Percentiles rank a stretch among this genome's conserved stretches.
Evolutionary conservation across 139 green algal species (phyloP).

Genomic region (Eudorina sp.): DNA sequence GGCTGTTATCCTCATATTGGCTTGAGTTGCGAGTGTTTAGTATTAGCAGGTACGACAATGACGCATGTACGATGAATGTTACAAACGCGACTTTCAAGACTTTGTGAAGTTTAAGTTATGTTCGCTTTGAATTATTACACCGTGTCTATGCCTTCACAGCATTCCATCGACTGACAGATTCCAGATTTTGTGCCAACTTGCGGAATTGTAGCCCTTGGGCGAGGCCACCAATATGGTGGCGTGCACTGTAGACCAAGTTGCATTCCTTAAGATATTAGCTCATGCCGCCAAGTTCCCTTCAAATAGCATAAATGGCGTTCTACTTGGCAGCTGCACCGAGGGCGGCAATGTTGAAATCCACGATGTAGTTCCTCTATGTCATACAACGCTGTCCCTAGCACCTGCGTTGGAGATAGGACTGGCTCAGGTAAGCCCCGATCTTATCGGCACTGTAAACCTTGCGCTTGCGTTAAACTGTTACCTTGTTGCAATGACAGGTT

Average conservation of each 20-base stretch:
- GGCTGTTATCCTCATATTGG: too few species aligned
- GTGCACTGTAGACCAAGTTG: constrained; percentile 26
- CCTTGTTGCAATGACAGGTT: constrained; percentile 42
- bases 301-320: constrained; percentile 65
- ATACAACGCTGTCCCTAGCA: constrained; percentile 69
- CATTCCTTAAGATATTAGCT: constrained; percentile 68
- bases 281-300: constrained; percentile 73
- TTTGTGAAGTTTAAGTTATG: too few species aligned
- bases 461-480: not conserved
- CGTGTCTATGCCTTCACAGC: too few species aligned
- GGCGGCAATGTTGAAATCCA: constrained; percentile 52
- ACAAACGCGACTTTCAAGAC: too few species aligned
- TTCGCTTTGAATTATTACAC: too few species aligned
- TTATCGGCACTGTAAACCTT: not conserved
- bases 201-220: not conserved
- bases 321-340: constrained; percentile 59
- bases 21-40: too few species aligned
- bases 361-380: constrained; percentile 76
- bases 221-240: constrained; percentile 18
- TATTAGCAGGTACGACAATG: too few species aligned
- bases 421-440: constrained; percentile 54
- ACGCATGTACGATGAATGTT: too few species aligned
- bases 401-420: constrained; percentile 75
- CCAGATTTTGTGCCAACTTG: not conserved
- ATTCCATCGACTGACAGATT: too few species aligned